Evolutionary conservation across 2,329 filamentous ascomycete species (phyloP), one percentile per base, ranked within the genome.

Genomic region (Phialocephala sp.): DNA sequence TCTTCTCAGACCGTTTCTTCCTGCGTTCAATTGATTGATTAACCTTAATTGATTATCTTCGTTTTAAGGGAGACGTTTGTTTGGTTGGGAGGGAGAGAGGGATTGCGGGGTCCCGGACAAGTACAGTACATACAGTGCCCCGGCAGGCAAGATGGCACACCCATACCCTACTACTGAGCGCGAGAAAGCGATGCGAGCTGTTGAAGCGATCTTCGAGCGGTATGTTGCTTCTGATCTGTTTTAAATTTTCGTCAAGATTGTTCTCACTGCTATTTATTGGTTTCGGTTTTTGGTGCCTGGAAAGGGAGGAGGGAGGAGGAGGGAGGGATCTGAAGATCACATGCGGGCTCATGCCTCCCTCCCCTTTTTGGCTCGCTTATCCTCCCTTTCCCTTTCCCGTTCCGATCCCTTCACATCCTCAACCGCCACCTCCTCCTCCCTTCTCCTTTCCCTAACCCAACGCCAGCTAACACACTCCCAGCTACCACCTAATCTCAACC

Each of bases 171-270:
- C 50, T 4, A 22, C 50, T 2, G 22, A 27, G 65, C 66, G 63
- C 60, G 68, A 60, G 35, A 67, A 68, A 41, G 73, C 74, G 9
- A 65, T 72, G 45, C 72, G 69, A 36, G 71, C 65, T n/a, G 68
- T 75, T 11, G 61, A 74, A 47, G 70, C 69, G 52, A 72, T 74
- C 9, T 74, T 75, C 65, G 71, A 75, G 22, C 66, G 72, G 72
- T 73, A 70, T 56, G 71, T 66, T 37, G 27, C 11, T 47, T 39
- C 12, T 9, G 20, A 18, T 24, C 45, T 62, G 15, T 27, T n/a
- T 52, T 6, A 6, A 35, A 57, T 58, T 18, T 61, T 22, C 47
- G n/a, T 9, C 50, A 2, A 12, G 6, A 22, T 47, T 56, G 20
- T 27, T 58, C 37, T 35, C 20, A 24, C 60, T 11, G 35, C 32